Conservation (phyloP, 2,329 filamentous ascomycete genomes). For the Pleurostoma richardsiae region DNA sequence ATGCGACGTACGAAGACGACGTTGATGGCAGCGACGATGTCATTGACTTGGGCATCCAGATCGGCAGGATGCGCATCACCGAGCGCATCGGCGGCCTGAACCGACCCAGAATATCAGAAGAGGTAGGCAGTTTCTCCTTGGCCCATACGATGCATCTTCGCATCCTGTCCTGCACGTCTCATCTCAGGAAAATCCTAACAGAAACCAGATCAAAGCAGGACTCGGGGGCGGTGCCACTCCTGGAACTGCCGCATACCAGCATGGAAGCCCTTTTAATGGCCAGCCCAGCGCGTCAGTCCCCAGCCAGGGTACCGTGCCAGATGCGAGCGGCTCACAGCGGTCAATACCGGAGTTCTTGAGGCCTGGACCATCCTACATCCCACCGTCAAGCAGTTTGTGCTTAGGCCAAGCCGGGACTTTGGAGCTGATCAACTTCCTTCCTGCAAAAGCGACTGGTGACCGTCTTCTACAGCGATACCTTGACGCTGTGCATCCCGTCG, state of each 20-base stretch:
- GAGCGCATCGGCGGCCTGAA: conserved; percentile 71
- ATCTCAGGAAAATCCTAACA: too few species aligned
- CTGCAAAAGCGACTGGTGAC: conserved; percentile 52
- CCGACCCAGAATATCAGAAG: conserved; percentile 64
- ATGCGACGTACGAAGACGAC: conserved; percentile 65
- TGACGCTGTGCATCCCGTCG: conserved; percentile 61
- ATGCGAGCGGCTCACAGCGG: conserved; percentile 17
- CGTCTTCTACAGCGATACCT: conserved; percentile 64
- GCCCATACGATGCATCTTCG: too few species aligned
- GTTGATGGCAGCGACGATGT: conserved; percentile 53
- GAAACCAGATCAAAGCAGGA: conserved; percentile 25
- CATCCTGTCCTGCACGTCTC: too few species aligned
- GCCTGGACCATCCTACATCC: conserved; percentile 61
- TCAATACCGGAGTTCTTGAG: conserved; percentile 50
- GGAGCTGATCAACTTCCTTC: conserved; percentile 56
- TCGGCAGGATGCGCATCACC: conserved; percentile 69
- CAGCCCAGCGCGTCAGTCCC: not conserved
- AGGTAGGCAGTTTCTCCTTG: conserved; percentile 39
- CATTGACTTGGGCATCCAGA: conserved; percentile 65
- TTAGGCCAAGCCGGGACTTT: conserved; percentile 49
- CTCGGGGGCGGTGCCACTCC: conserved; percentile 17
- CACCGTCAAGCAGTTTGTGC: conserved; percentile 63
- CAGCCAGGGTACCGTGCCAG: conserved; percentile 7
- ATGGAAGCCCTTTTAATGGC: not conserved
- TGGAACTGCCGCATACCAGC: not conserved